Conservation (phyloP, 768 basidiomycete genomes). For the Calvatia gigantea region DNA sequence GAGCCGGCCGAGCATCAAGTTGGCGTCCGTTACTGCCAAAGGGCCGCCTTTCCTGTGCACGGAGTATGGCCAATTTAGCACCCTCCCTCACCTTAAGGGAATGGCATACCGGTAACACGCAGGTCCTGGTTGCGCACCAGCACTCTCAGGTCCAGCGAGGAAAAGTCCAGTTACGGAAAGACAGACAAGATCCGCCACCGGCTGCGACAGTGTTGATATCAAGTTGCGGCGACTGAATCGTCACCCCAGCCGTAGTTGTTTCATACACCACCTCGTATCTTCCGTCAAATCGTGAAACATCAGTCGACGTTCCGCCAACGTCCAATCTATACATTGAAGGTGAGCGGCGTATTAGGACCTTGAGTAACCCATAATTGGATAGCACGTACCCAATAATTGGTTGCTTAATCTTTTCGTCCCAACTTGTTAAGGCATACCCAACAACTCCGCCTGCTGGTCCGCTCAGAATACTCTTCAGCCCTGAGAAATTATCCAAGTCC, state of each 20-base stretch:
- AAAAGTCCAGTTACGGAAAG: conserved; percentile 90
- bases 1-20: conserved; percentile 83
- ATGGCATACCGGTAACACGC: conserved; percentile 73
- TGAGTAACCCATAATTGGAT: too few species aligned
- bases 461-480: conserved; percentile 88
- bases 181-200: conserved; percentile 88
- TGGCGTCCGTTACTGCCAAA: conserved; percentile 90
- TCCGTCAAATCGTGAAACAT: conserved; percentile 91
- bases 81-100: neutral
- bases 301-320: conserved; percentile 94
- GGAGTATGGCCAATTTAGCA: neutral
- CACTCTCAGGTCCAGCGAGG: conserved; percentile 87
- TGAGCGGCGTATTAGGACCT: too few species aligned
- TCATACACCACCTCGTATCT: conserved; percentile 92
- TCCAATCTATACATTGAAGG: conserved; percentile 69
- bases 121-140: conserved; percentile 92
- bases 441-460: conserved; percentile 97
- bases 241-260: conserved; percentile 92
- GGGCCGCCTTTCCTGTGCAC: conserved; percentile 81
- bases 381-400: conserved; percentile 79
- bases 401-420: conserved; percentile 66
- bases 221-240: conserved; percentile 88
- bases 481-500: conserved; percentile 82
- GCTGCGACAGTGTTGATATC: conserved; percentile 97
- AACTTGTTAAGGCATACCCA: conserved; percentile 89